Conservation (phyloP, 257 asterid genomes). For the Knoxia roxburghii region DNA sequence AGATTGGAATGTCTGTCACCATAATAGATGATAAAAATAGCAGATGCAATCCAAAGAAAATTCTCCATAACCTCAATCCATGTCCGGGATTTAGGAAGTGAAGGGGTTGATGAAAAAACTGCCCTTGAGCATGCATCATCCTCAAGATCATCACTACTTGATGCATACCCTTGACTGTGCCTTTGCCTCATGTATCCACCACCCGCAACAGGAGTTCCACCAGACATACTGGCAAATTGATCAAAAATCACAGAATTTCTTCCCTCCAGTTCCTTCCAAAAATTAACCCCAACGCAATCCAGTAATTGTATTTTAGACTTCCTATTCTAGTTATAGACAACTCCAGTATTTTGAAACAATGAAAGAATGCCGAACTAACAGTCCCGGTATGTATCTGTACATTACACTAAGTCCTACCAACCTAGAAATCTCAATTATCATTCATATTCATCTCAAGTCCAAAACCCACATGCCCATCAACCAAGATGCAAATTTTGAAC, state of each 20-base stretch:
- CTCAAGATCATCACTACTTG: constrained; percentile 60
- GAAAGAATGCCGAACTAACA: constrained; percentile 14
- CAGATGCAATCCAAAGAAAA: constrained; percentile 51
- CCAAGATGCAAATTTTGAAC: constrained; percentile 5
- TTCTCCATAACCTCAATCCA: constrained; percentile 48
- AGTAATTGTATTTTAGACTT: not conserved
- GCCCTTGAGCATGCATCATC: constrained; percentile 59
- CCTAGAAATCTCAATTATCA: not conserved
- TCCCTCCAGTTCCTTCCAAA: constrained; percentile 9
- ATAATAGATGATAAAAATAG: constrained; percentile 42
- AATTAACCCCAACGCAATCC: constrained; percentile 7
- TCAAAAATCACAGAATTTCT: constrained; percentile 7
- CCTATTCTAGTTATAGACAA: constrained; percentile 1
- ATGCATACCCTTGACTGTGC: constrained; percentile 57
- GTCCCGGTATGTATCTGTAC: constrained; percentile 5
- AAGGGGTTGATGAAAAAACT: constrained; percentile 19
- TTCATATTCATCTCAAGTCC: constrained; percentile 11
- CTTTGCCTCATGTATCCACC: constrained; percentile 51
- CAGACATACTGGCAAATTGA: constrained; percentile 37
- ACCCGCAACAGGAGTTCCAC: constrained; percentile 49
- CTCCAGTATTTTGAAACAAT: not conserved
- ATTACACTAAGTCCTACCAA: constrained; percentile 5
- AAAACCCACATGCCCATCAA: constrained; percentile 13
- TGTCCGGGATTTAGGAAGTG: constrained; percentile 31
- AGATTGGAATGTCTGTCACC: constrained; percentile 50